Base-by-base conservation (phyloP, 1,284 basidiomycete genomes). In the Moesziomyces sp. region DNA sequence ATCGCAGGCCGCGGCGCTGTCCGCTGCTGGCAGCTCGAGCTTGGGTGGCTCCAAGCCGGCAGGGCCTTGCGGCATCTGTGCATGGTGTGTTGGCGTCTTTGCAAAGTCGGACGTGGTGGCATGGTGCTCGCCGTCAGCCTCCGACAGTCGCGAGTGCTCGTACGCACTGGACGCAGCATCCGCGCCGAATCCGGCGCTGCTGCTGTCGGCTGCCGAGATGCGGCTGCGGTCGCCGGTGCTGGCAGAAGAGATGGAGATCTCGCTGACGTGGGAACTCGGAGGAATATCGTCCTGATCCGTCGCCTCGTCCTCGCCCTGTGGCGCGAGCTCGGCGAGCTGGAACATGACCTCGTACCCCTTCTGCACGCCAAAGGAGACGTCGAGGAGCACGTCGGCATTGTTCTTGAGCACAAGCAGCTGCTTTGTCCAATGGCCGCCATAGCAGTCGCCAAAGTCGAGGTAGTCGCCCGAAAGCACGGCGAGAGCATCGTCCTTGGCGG, bases 391-490 rank as follows among this genome's bases (percentile, higher is more conserved):
- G 49, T 86, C 85, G 9, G 86, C 85, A 4, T 79, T 79, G 67
- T 87, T 87, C 76, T 86, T 86, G 65, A 85, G 83, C 13, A 85
- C 80, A 19, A 87, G 73, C 47, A 86, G 78, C 76, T 86, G 86
- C 62, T 84, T 85, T 14, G 85, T 81, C 86, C 86, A 87, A 18
- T 85, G 79, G 0, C 86, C 86, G 47, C 86, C 86, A 30, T 83
- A 82, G 51, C 86, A 85, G 64, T 86, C 84, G 13, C 87, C 86
- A 77, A 87, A 87, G 78, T 87, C 86, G 42, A 87, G 74, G 6
- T 79, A 78, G 9, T 83, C 80, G 9, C 86, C 86, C n/a, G 84
- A 85, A 8, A 86, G 74, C 23, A 87, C 80, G 43, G 83, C 81
- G 30, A 87, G 72, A 3, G 85, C 83, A 44, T 86, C 84, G 57